Conservation (phyloP, 306 rosid species). For the Canavalia ensiformis region DNA sequence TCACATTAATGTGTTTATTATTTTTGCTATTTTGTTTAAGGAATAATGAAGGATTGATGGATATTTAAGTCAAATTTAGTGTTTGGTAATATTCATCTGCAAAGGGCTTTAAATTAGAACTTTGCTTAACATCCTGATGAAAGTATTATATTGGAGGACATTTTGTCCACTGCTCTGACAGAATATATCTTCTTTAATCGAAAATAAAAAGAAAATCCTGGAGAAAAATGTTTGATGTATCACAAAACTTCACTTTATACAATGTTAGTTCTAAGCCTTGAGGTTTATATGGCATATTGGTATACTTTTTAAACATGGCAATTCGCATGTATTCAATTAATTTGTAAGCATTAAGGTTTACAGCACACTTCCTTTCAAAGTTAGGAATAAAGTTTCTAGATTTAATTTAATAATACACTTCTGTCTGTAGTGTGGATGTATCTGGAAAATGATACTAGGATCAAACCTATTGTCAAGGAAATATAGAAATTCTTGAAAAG, state of each 20-base stretch:
- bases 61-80: not conserved
- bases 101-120: not conserved
- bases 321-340: slow-evolving; percentile 1
- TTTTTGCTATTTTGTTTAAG: slow-evolving; percentile 33
- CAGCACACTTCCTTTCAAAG: not conserved
- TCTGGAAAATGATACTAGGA: slow-evolving; percentile 22
- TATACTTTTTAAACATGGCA: not conserved
- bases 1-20: not conserved
- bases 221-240: slow-evolving; percentile 16
- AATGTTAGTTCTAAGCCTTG: not conserved
- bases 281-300: not conserved
- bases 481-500: slow-evolving; percentile 31
- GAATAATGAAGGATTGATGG: not conserved
- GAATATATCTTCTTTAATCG: not conserved
- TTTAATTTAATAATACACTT: slow-evolving; percentile 1
- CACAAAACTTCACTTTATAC: slow-evolving; percentile 9
- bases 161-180: not conserved
- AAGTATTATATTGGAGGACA: slow-evolving; percentile 5
- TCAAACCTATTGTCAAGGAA: slow-evolving; percentile 13
- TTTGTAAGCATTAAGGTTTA: not conserved
- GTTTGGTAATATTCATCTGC: slow-evolving; percentile 28
- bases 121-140: not conserved
- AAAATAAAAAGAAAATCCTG: not conserved
- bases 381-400: not conserved
- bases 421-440: not conserved